These are phyloP conservation scores for Spergularia bocconei DNA, from an alignment of 148 eudicot species.

Conservation along the genomic window DNA sequence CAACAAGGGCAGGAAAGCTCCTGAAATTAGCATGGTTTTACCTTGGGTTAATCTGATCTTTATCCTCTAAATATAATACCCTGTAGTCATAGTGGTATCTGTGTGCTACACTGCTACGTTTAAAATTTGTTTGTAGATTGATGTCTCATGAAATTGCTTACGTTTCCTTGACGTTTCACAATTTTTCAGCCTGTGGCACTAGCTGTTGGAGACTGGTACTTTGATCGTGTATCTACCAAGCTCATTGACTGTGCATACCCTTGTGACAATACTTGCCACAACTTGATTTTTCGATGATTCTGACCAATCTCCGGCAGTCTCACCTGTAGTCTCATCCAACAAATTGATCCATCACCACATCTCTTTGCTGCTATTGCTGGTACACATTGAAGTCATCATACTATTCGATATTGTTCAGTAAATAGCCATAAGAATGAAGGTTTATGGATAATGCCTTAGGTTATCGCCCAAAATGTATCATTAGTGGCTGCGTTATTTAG, in stretches of 20 bases:
- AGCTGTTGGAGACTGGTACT: conserved; percentile 91
- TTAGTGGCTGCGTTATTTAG: conserved; percentile 3
- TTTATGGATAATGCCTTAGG: conserved; percentile 2
- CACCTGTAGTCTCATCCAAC: neutral
- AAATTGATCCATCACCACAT: neutral
- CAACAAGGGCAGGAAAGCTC: neutral
- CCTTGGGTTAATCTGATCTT: neutral
- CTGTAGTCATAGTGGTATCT: neutral
- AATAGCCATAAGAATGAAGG: conserved; percentile 21
- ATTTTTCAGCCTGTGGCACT: conserved; percentile 46
- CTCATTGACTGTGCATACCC: conserved; percentile 83
- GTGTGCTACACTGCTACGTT: neutral
- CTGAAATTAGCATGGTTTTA: neutral
- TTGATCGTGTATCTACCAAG: conserved; percentile 48
- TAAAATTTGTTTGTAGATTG: neutral
- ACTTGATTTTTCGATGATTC: conserved; percentile 56
- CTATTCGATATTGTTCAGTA: conserved; percentile 16
- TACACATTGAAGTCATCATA: conserved; percentile 21
- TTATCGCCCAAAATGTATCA: conserved; percentile 9
- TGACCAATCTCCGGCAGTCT: neutral
- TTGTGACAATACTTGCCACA: conserved; percentile 88
- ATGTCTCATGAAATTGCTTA: neutral
- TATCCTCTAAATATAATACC: neutral
- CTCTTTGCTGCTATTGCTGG: conserved; percentile 12
- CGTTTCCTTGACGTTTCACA: neutral